Evolutionary conservation across 2,329 filamentous ascomycete species (phyloP).

Genomic region (Aspergillus vadensis): DNA sequence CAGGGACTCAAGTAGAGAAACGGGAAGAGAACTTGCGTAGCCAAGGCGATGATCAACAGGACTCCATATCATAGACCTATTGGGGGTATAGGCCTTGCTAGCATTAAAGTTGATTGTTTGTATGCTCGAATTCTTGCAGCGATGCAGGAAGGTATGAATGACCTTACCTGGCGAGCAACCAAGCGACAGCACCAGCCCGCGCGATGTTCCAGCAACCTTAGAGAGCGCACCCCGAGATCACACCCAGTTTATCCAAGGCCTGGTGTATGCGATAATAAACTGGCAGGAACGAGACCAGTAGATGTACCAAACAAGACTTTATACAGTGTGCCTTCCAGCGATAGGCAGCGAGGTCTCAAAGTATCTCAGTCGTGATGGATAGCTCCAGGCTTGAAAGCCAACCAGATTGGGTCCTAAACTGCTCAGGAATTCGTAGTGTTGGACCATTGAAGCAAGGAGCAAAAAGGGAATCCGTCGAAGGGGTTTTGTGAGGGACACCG

Average conservation of each 20-base stretch:
- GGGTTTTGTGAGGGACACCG: constrained; percentile 6
- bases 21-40: constrained; percentile 26
- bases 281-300: not conserved
- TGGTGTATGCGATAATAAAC: not conserved
- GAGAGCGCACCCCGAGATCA: not conserved
- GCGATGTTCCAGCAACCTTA: not conserved
- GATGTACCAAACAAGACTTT: not conserved
- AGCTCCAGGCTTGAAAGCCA: constrained; percentile 9
- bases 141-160: constrained; percentile 5
- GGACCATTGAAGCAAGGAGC: constrained; percentile 19
- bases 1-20: constrained; percentile 14
- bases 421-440: constrained; percentile 2
- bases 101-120: not conserved
- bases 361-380: not conserved
- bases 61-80: constrained; percentile 20
- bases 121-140: not conserved
- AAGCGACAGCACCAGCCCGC: not conserved
- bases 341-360: not conserved
- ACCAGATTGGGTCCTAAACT: not conserved
- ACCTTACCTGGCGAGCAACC: constrained; percentile 15
- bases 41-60: constrained; percentile 28
- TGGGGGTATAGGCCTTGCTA: constrained; percentile 15
- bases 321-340: not conserved
- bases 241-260: not conserved
- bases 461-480: constrained; percentile 13